These are phyloP conservation scores for Saccharomyces hybrid DNA, from an alignment of 1,139 yeast genomes.

Conservation along the genomic window DNA sequence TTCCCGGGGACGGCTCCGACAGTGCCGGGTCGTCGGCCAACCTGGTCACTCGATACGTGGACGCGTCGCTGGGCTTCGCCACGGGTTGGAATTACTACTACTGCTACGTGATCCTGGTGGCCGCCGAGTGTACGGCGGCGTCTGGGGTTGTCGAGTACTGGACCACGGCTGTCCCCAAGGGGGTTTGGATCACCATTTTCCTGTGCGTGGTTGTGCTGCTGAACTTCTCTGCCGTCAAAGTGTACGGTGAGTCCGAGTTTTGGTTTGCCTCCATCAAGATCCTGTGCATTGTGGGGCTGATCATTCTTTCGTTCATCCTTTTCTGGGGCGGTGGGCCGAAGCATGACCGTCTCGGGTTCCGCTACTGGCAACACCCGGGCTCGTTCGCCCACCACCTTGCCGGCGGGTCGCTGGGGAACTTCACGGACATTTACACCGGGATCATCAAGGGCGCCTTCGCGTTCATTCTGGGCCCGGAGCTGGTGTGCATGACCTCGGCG, in stretches of 20 bases:
- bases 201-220: constrained; percentile 49
- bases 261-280: constrained; percentile 52
- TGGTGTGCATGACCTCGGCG: constrained; percentile 81
- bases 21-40: constrained; percentile 40
- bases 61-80: constrained; percentile 69
- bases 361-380: constrained; percentile 57
- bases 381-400: constrained; percentile 47
- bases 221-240: constrained; percentile 56
- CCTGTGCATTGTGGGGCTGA: constrained; percentile 55
- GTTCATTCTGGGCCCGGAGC: constrained; percentile 52
- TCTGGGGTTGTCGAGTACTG: constrained; percentile 62
- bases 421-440: constrained; percentile 45
- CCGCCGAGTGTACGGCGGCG: constrained; percentile 66
- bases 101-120: constrained; percentile 63
- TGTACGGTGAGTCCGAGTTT: constrained; percentile 64
- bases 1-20: constrained; percentile 59
- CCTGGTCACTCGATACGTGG: constrained; percentile 57
- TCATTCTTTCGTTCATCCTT: constrained; percentile 58
- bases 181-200: constrained; percentile 46
- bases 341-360: constrained; percentile 51
- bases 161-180: constrained; percentile 30
- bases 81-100: constrained; percentile 66
- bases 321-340: constrained; percentile 62
- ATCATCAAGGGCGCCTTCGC: constrained; percentile 51
- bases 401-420: constrained; percentile 43